Conservation (phyloP, 352 stramenopile species). For the Phytophthora quininea region DNA sequence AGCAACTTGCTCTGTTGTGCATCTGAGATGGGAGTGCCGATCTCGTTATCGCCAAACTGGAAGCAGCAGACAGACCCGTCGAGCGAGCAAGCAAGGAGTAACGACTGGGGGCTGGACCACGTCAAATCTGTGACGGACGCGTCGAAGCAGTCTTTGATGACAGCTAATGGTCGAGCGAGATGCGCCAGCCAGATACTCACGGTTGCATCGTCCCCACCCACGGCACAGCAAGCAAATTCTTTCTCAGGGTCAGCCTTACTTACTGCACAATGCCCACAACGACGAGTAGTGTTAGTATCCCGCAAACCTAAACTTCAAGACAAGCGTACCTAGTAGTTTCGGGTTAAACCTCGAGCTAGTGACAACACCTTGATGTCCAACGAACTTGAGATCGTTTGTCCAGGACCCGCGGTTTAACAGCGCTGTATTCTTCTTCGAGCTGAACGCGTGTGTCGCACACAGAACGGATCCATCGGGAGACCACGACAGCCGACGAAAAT, state of each 20-base stretch:
- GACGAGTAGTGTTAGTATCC: background rate
- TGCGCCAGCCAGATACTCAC: slow-evolving; percentile 89
- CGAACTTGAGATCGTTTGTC: slow-evolving; percentile 88
- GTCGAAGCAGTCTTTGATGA: slow-evolving; percentile 88
- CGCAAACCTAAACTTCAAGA: background rate
- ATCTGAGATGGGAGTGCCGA: slow-evolving; percentile 74
- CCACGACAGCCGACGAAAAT: slow-evolving; percentile 87
- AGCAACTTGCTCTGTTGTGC: slow-evolving; percentile 80
- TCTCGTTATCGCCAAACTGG: slow-evolving; percentile 68
- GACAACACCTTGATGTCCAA: slow-evolving; percentile 80
- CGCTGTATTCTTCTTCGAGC: slow-evolving; percentile 87
- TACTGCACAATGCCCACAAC: slow-evolving; percentile 37
- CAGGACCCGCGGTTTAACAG: slow-evolving; percentile 78
- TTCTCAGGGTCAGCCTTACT: slow-evolving; percentile 65
- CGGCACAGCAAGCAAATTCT: slow-evolving; percentile 84
- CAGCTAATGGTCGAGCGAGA: slow-evolving; percentile 70
- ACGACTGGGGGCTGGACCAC: slow-evolving; percentile 63
- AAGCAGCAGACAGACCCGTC: slow-evolving; percentile 88
- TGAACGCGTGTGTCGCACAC: slow-evolving; percentile 85
- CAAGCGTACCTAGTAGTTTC: slow-evolving; percentile 65
- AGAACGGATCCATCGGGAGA: slow-evolving; percentile 82
- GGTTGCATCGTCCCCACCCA: slow-evolving; percentile 83
- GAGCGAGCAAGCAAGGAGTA: slow-evolving; percentile 77
- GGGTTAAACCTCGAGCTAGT: slow-evolving; percentile 86
- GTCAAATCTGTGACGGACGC: slow-evolving; percentile 82